Base-by-base conservation (phyloP, 1,284 basidiomycete genomes). In the Cerrena zonata region DNA sequence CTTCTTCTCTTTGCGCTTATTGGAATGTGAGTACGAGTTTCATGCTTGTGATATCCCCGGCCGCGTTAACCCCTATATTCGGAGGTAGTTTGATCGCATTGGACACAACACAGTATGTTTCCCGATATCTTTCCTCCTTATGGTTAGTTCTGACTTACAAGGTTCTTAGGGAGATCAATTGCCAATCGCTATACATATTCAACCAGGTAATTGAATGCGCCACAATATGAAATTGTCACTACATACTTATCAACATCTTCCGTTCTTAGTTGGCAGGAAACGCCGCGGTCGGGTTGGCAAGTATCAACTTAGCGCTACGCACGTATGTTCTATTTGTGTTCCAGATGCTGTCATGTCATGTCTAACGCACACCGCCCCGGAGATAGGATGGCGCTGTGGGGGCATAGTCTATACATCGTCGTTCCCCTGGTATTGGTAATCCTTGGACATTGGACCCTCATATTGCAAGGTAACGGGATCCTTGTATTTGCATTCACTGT, bases 221-320 rank as follows among this genome's bases (percentile, higher is more conserved):
- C n/a, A n/a, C n/a, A n/a, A n/a, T n/a, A n/a, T n/a, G n/a, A n/a
- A n/a, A n/a, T n/a, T n/a, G n/a, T n/a, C n/a, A n/a, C n/a, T n/a
- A n/a, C n/a, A n/a, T n/a, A n/a, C n/a, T n/a, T n/a, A n/a, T n/a
- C n/a, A n/a, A n/a, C n/a, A 34, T 34, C 7, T 34, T 34, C 30
- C 30, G 15, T 34, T 7, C 30, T 5, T 50, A 69, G 69, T 73
- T 84, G 51, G 64, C 82, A 48, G 87, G 86, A 11, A 86, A 87
- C 64, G 75, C 81, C 5, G 71, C 87, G 4, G 79, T 88, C 40
- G 87, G 87, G 10, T 71, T 89, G 3, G 84, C 87, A 5, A 88
- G 85, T 60, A 79, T 89, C 61, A 89, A 89, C 61, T 74, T 89
- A n/a, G 87, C 86, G 3, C 73, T 89, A 46, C 72, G 86, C 60